Evolutionary conservation across 2,329 filamentous ascomycete genomes (phyloP), one percentile per base, ranked within the genome.

Genomic region (Colletotrichum cordylinicola): DNA sequence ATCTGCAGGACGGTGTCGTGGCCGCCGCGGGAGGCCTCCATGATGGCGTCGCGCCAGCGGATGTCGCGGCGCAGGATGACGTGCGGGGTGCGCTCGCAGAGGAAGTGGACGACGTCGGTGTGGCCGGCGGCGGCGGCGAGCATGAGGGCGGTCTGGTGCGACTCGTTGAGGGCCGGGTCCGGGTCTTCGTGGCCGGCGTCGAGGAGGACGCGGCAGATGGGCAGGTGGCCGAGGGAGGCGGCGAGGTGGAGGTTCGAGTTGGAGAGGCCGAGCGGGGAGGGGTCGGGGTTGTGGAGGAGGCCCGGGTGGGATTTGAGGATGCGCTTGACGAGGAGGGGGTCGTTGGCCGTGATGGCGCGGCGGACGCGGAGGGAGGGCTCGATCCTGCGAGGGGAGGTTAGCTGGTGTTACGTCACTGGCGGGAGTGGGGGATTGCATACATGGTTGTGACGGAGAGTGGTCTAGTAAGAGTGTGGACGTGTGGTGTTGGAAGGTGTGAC

Each of bases 241-340:
- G 95, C 94, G 4, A 98, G 90, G 83, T 98, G 95, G 52, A 98
- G 90, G 78, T 92, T 95, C 4, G 95, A 96, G 86, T 98, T 97
- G 83, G 94, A 94, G 79, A 95, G 92, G 66, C 90, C 91, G 10
- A 84, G 81, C 77, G 92, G 89, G 6, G 92, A 91, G 79, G 91
- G 90, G 84, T 98, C 95, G 4, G 95, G 95, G 82, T 98, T 98
- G 81, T 93, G 93, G 33, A 98, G 88, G 77, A 94, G 91, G 21
- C 86, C 82, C 0, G 94, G 94, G 81, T 96, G 92, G 75, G 93
- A 93, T 78, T 89, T 91, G 78, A 98, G 88, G 82, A 98, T 96
- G 82, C 95, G 94, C 79, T 90, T 87, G 79, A 96, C 93, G 78
- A 98, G 93, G 72, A 92, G 87, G 68, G 87, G 85, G 84, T 96